Evolutionary conservation across 2,329 filamentous ascomycete species (phyloP).

Genomic region (Coniochaeta sp.): DNA sequence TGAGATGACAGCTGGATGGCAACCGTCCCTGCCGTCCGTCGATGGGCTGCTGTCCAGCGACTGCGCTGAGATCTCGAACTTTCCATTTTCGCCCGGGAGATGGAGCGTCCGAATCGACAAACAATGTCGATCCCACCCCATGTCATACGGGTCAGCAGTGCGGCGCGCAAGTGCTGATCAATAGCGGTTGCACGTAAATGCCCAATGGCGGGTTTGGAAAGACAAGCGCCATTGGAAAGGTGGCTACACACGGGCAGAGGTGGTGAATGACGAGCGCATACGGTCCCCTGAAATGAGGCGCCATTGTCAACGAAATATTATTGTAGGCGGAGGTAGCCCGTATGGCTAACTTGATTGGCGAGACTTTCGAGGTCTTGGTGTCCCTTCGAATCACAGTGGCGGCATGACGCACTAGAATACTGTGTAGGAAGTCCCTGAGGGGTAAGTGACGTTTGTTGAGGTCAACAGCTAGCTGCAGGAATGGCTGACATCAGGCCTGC

Average conservation of each 20-base stretch:
- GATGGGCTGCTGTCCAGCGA: not conserved
- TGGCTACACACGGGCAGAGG: no score
- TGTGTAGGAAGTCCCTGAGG: not conserved
- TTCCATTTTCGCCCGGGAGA: no score
- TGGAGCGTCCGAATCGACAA: no score
- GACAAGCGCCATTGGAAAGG: not conserved
- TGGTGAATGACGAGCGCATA: not conserved
- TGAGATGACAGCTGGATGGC: not conserved
- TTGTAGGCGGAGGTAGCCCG: not conserved
- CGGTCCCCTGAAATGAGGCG: not conserved
- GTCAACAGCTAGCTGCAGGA: not conserved
- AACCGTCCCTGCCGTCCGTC: no score
- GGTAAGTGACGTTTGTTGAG: not conserved
- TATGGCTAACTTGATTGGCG: not conserved
- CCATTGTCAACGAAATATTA: not conserved
- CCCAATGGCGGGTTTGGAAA: not conserved
- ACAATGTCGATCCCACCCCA: not conserved
- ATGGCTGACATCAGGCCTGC: not conserved
- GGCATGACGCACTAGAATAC: not conserved
- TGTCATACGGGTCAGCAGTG: not conserved
- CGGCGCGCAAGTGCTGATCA: not conserved
- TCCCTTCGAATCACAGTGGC: not conserved
- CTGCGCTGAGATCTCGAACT: not conserved
- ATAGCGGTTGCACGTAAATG: not conserved
- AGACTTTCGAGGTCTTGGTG: not conserved